A percentile compares a stretch with the other conserved stretches of the same genome.
These are phyloP conservation scores for Neonectria faginata DNA, from an alignment of 2,329 filamentous ascomycete genomes.

Conservation along the genomic window DNA sequence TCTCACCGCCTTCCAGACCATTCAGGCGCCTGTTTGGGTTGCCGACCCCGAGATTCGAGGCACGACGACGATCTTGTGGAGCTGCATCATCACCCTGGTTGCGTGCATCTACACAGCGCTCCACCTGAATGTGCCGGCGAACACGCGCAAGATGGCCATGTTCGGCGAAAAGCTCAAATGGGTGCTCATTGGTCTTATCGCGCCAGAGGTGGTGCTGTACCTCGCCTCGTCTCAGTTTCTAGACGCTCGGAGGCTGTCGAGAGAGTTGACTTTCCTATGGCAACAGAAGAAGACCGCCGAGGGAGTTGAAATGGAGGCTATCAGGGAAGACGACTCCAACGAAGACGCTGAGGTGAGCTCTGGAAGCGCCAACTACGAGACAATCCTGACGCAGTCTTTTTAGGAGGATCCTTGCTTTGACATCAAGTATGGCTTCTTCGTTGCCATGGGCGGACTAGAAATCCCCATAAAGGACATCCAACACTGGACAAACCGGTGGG, in stretches of 20 bases:
- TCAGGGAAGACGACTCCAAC: background rate
- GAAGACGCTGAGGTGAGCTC: background rate
- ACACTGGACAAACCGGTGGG: slow-evolving; percentile 13
- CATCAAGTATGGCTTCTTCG: slow-evolving; percentile 45
- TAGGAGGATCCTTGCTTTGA: slow-evolving; percentile 26
- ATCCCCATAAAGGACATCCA: slow-evolving; percentile 29
- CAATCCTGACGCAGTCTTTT: background rate
- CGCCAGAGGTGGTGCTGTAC: slow-evolving; percentile 49
- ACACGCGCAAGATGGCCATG: slow-evolving; percentile 17
- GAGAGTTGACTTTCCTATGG: slow-evolving; percentile 14
- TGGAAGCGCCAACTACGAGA: no score
- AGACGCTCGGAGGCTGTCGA: slow-evolving; percentile 17
- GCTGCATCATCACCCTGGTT: slow-evolving; percentile 50
- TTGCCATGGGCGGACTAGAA: slow-evolving; percentile 47
- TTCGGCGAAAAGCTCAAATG: slow-evolving; percentile 43
- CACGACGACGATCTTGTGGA: slow-evolving; percentile 49
- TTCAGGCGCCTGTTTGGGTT: slow-evolving; percentile 8
- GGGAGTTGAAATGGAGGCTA: slow-evolving; percentile 26
- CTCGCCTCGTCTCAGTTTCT: slow-evolving; percentile 36
- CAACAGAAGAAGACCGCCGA: slow-evolving; percentile 2
- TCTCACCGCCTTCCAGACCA: slow-evolving; percentile 5
- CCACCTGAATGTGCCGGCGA: slow-evolving; percentile 52
- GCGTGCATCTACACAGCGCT: slow-evolving; percentile 53
- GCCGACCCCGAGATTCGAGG: slow-evolving; percentile 43
- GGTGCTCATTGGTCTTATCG: slow-evolving; percentile 47